A percentile compares a stretch with the other conserved stretches of the same genome.
These are phyloP conservation scores for Dendrothele bispora DNA, from an alignment of 768 basidiomycete genomes.

Conservation along the genomic window DNA sequence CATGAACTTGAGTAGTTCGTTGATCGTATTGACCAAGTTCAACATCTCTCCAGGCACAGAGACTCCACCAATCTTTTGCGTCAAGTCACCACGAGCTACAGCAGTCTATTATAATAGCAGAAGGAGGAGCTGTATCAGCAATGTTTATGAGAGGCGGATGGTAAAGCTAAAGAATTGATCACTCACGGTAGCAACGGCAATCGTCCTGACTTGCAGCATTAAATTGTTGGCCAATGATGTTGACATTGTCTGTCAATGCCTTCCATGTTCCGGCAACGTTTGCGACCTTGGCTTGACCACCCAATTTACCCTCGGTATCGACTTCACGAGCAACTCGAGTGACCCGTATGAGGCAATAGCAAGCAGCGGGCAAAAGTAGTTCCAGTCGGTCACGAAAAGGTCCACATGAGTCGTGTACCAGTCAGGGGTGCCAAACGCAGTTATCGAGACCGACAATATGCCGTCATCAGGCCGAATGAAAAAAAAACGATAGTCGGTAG, in stretches of 20 bases:
- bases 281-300: slow-evolving; percentile 90
- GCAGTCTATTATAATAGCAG: slow-evolving; percentile 56
- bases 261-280: slow-evolving; percentile 98
- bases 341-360: slow-evolving; percentile 31
- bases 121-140: not conserved
- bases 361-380: not conserved
- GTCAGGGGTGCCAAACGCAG: too few species aligned
- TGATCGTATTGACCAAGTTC: slow-evolving; percentile 95
- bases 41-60: slow-evolving; percentile 94
- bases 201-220: slow-evolving; percentile 91
- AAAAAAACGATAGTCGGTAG: too few species aligned
- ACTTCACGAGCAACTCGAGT: slow-evolving; percentile 91
- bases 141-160: too few species aligned
- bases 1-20: slow-evolving; percentile 97
- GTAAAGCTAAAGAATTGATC: too few species aligned
- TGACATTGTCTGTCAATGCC: slow-evolving; percentile 93
- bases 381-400: not conserved
- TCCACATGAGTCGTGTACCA: too few species aligned
- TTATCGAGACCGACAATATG: too few species aligned
- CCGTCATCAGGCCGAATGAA: too few species aligned
- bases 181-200: slow-evolving; percentile 88
- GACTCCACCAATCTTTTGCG: slow-evolving; percentile 89
- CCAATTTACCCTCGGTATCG: slow-evolving; percentile 92
- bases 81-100: slow-evolving; percentile 91
- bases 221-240: slow-evolving; percentile 95